Evolutionary conservation across 2,329 filamentous ascomycete species (phyloP), one percentile per base, ranked within the genome.

Genomic region (Ophiostoma himal-ulmi): DNA sequence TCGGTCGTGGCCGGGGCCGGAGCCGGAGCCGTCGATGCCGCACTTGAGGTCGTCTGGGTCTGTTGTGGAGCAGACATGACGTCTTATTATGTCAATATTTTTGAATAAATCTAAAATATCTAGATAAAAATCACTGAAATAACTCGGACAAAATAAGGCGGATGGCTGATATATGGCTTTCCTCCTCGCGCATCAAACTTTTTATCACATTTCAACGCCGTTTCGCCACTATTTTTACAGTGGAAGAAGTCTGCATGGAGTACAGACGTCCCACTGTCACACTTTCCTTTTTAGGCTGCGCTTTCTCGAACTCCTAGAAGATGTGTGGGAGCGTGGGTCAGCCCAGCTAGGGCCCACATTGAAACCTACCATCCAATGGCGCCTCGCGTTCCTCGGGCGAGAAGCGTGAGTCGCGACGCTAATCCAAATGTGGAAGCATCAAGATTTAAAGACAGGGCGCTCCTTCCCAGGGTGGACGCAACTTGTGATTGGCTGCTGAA

Each of bases 1-100:
- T 75, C 70, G 11, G 57, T 30, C 36, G 68, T 13, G 11, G 34
- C 20, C 20, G 62, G 17, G 1, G 62, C 34, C 34, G 60, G 17
- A 1, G 60, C 36, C 36, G 62, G 30, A 0, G 62, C 36, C 14
- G 62, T n/a, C 34, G 60, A 10, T 36, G 34, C 62, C 62, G 68
- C 44, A 44, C 36, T 26, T 22, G 34, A 22, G 22, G 67, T 22
- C 11, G 36, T 13, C 14, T 37, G 44, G 22, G 5, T 30, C 34
- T 30, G 26, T 20, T 62, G 13, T n/a, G 41, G n/a, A 17, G 26
- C 64, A 20, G 66, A 17, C 66, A 68, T 68, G 30, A 2, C 34
- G 7, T 34, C 57, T 41, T 30, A 6, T 22, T 34, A 6, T 62
- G 6, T 57, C 3, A 14, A 22, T 5, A 13, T 1, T 41, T 14